Percentiles rank a stretch among this genome's conserved stretches.
phyloP scores from a whole-genome alignment of 2,329 filamentous ascomycete genomes.

The Sclerotiophoma versabilis region DNA sequence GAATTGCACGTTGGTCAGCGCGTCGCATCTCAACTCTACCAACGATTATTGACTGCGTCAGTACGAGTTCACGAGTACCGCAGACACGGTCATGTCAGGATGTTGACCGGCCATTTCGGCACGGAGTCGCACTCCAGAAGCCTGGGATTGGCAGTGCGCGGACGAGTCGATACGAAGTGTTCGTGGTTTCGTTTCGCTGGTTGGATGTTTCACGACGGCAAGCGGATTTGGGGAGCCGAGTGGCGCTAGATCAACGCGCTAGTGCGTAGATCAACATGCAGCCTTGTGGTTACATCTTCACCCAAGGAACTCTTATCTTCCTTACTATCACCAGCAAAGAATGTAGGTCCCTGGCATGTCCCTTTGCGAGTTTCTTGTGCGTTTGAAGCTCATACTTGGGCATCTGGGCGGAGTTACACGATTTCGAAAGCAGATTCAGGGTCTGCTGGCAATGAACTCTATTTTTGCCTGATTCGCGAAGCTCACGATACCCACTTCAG shows the following conservation, averaged over 20 bases:
- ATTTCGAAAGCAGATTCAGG: neutral
- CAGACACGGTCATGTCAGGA: conserved; percentile 2
- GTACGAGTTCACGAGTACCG: neutral
- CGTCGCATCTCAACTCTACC: neutral
- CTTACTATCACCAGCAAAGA: neutral
- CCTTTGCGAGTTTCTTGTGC: neutral
- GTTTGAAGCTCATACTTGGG: conserved; percentile 4
- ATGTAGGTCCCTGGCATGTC: neutral
- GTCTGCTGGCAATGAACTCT: conserved; percentile 3
- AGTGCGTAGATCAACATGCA: conserved; percentile 3
- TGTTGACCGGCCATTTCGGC: conserved; percentile 5
- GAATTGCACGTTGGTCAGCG: conserved; percentile 11
- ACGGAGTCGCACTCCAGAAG: neutral
- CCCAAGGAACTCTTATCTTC: neutral
- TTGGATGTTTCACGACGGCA: conserved; percentile 15
- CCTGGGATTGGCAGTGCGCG: conserved; percentile 6
- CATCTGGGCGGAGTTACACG: neutral
- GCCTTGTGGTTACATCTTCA: neutral
- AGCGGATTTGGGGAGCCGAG: conserved; percentile 19
- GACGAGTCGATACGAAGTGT: conserved; percentile 6
- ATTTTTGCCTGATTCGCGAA: conserved; percentile 2
- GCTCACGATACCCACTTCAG: neutral
- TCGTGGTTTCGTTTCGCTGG: conserved; percentile 17
- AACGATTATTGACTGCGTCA: conserved; percentile 5
- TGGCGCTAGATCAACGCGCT: conserved; percentile 13